These are phyloP conservation scores for Plasmodium malariae DNA, from an alignment of 169 alveolate species.

Conservation along the genomic window DNA sequence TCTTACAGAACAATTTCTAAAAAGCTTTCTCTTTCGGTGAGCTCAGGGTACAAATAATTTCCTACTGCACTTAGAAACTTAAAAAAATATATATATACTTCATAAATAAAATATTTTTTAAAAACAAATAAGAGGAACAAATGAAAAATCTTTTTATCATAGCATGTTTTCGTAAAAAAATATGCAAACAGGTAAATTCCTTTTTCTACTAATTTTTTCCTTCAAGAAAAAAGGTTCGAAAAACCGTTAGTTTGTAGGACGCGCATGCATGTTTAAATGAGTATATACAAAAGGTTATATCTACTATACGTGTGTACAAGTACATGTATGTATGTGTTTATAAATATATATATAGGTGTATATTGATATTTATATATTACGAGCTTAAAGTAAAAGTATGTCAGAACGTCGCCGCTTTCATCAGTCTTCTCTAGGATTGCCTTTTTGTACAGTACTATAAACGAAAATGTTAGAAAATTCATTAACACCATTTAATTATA, in stretches of 20 bases:
- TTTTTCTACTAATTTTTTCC: background rate
- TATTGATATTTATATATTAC: slow-evolving; percentile 6
- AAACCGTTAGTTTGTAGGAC: too few relatives aligned
- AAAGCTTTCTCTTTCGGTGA: slow-evolving; percentile 47
- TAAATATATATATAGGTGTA: background rate
- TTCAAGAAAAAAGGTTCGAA: background rate
- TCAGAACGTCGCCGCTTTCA: slow-evolving; percentile 22
- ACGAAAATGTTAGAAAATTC: background rate
- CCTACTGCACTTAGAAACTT: slow-evolving; percentile 50
- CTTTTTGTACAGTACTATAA: slow-evolving; percentile 24
- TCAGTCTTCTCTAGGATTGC: slow-evolving; percentile 4
- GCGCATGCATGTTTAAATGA: too few relatives aligned
- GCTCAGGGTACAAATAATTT: slow-evolving; percentile 41
- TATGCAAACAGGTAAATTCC: too few relatives aligned
- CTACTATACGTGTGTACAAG: background rate
- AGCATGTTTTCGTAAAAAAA: too few relatives aligned
- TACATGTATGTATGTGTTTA: background rate
- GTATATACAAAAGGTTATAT: background rate
- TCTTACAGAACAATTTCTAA: slow-evolving; percentile 66
- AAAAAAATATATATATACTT: slow-evolving; percentile 9
- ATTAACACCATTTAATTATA: background rate
- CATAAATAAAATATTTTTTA: too few relatives aligned
- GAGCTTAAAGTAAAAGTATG: slow-evolving; percentile 64
- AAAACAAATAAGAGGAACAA: too few relatives aligned
- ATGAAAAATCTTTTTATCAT: too few relatives aligned